Evolutionary conservation across 176 grass and related monocot genomes (phyloP), one percentile per base, ranked within the genome.

Genomic region (Lolium perenne): DNA sequence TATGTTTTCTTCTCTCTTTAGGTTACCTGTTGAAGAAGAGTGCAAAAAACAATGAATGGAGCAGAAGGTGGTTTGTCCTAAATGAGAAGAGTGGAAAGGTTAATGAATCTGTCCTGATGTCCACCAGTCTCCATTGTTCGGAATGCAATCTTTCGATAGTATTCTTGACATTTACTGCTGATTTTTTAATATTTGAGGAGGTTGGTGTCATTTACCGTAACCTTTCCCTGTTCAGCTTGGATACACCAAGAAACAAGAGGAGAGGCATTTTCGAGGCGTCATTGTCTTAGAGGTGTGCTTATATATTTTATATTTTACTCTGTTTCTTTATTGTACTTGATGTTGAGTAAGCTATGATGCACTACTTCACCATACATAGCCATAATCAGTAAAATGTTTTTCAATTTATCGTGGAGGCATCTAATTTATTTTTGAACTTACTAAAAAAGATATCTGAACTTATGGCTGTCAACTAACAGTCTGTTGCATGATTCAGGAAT

Each of bases 11-110:
- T 76, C 74, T 87, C 29, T 56, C 47, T 80, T 59, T 88, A 97
- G 94, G 94, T 76, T 94, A 94, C 76, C 85, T 97, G 60, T 92
- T 94, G 77, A 97, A 97, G 67, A 94, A 92, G 89, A 97, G 94
- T 89, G 92, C 90, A 89, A 97, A 97, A 92, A 92, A 91, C 79
- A 97, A 97, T 91, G 92, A 92, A 77, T 97, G 94, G 94, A 97
- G 90, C 74, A 94, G 29, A 89, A 84, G 94, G 26, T 97, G 94
- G 94, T 97, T 97, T 87, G 94, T 97, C 84, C 86, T 97, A 65
- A 97, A 97, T 80, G 92, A 92, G 77, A 97, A 97, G 89, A 97
- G 92, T 73, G 94, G 94, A 90, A 97, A 97, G 94, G 94, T 97
- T 74, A 82, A 84, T 89, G 69, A 85, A 80, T 74, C 58, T 79